Conservation (phyloP, 129 eudicot species). For the Helianthus annuus region DNA sequence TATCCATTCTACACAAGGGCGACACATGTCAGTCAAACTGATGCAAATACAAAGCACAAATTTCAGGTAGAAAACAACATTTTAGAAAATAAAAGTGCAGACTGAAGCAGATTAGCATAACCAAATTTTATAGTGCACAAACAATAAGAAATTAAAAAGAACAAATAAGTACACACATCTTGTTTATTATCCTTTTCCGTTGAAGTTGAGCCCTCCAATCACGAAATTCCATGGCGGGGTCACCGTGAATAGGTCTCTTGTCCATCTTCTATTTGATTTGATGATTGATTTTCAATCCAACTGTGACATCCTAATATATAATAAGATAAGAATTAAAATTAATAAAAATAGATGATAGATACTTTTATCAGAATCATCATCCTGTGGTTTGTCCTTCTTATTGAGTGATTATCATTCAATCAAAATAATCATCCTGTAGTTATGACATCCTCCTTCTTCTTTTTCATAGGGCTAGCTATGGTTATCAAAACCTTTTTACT, state of each 20-base stretch:
- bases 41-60: not conserved
- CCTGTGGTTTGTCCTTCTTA: no score
- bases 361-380: not conserved
- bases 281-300: not conserved
- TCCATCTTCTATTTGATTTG: constrained; percentile 38
- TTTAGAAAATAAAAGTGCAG: not conserved
- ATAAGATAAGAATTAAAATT: not conserved
- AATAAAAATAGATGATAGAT: not conserved
- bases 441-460: no score
- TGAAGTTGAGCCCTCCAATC: constrained; percentile 70
- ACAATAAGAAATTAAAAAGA: not conserved
- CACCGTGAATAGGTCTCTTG: constrained; percentile 31
- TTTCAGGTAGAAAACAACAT: not conserved
- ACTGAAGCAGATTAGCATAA: constrained; percentile 1
- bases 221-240: constrained; percentile 34
- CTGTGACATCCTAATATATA: not conserved
- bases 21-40: not conserved
- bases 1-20: constrained; percentile 52
- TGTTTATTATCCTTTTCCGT: constrained; percentile 61
- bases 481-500: not conserved
- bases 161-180: constrained; percentile 42
- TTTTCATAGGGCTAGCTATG: no score
- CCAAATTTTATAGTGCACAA: not conserved
- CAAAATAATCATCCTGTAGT: no score
- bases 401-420: no score